Base-by-base conservation (phyloP, 192 early-diverging fungal genomes). In the Linderina pennispora region DNA sequence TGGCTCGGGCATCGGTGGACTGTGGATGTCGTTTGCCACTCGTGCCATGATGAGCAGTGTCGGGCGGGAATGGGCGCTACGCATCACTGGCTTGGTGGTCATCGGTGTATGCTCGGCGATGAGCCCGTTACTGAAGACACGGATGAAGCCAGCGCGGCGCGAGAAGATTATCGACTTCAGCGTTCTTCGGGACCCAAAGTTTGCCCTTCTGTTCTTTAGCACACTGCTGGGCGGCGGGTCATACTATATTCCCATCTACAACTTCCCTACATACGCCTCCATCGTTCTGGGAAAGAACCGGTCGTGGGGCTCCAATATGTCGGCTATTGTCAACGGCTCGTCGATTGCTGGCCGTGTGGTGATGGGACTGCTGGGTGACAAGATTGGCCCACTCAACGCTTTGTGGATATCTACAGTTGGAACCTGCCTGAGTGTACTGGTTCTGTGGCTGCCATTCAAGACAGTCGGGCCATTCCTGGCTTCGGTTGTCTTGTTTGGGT, bases 1-100 rank as follows among this genome's bases (percentile, higher is more conserved):
- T 22, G 88, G 86, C 6, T 71, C 76, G 3, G 86, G 86, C 14
- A 45, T 87, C 10, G 89, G 89, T 31, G 85, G 86, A 3, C 57
- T 90, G 11, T 73, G 60, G 22, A 49, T 90, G 19, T 58, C 79
- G 13, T 71, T 71, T 28, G 64, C 82, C 7, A 65, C 62, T 0
- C 76, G 76, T 18, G 53, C 55, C 8, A 59, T 84, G 32, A 75
- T 86, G 8, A 55, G 54, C 32, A 31, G 31, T 2, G 14, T 85
- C 20, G 84, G 82, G 4, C 53, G 67, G 13, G 31, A 47, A 19
- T 86, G 83, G 81, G 65, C 82, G 1, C 67, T 92, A 19, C 77
- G 86, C 21, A 73, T 83, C 43, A 76, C 78, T 33, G 82, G 77
- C 4, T 45, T 80, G n/a, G 59, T 82, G 13, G 45, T 58, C 8